Conservation (phyloP, 1,284 basidiomycete species). For the Cutaneotrichosporon cyanovorans region DNA sequence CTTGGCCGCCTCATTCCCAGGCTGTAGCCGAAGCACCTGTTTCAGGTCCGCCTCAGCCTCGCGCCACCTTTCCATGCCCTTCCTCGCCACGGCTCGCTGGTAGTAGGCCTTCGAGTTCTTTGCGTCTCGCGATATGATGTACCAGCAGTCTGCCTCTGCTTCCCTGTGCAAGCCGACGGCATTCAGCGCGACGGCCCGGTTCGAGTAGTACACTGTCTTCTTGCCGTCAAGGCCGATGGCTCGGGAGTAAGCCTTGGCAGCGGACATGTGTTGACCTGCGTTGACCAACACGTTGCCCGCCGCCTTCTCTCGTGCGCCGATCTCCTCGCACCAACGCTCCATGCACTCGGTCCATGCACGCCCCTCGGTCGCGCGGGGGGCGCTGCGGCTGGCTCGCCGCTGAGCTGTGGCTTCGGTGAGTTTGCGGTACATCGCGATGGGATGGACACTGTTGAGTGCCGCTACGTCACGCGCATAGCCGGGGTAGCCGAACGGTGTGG, state of each 20-base stretch:
- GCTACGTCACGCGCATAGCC: slow-evolving; percentile 37
- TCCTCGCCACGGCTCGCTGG: slow-evolving; percentile 41
- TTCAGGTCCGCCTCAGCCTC: slow-evolving; percentile 41
- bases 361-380: slow-evolving; percentile 13
- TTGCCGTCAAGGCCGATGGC: slow-evolving; percentile 45
- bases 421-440: slow-evolving; percentile 42
- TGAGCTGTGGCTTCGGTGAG: slow-evolving; percentile 37
- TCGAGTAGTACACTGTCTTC: slow-evolving; percentile 46
- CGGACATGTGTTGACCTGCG: slow-evolving; percentile 28
- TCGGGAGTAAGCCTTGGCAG: slow-evolving; percentile 42
- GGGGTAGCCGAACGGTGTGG: slow-evolving; percentile 42
- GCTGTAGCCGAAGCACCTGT: slow-evolving; percentile 30
- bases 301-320: slow-evolving; percentile 43
- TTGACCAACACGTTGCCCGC: slow-evolving; percentile 42
- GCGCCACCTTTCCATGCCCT: slow-evolving; percentile 34
- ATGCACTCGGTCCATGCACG: slow-evolving; percentile 43
- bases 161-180: slow-evolving; percentile 33
- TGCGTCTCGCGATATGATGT: slow-evolving; percentile 37
- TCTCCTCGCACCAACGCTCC: slow-evolving; percentile 46
- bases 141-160: slow-evolving; percentile 42
- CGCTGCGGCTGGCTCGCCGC: slow-evolving; percentile 7
- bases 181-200: slow-evolving; percentile 45
- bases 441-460: slow-evolving; percentile 38
- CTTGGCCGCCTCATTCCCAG: slow-evolving; percentile 36
- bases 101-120: slow-evolving; percentile 45